Percentiles rank a stretch among this genome's conserved stretches.
Conservation (phyloP, 306 rosid genomes). For the Prosopis cineraria region DNA sequence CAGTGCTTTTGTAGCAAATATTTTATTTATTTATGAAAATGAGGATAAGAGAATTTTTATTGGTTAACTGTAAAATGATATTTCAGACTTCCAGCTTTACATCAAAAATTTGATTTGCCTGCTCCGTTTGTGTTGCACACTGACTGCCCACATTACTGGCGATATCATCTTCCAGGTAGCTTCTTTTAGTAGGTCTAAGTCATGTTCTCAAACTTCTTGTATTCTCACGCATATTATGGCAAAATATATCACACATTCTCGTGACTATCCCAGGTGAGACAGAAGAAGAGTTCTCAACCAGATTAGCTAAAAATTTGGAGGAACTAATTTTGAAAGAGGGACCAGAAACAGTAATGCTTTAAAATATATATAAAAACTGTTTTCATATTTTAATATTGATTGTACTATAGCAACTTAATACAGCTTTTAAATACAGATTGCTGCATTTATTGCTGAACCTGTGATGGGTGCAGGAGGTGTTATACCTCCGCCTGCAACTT, state of each 20-base stretch:
- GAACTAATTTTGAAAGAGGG: constrained; percentile 87
- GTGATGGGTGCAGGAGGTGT: constrained; percentile 99
- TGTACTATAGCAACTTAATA: constrained; percentile 3
- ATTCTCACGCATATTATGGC: constrained; percentile 5
- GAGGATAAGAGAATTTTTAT: neutral
- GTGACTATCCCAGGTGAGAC: constrained; percentile 77
- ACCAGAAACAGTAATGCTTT: constrained; percentile 76
- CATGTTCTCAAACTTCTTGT: constrained; percentile 14
- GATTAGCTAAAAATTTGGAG: constrained; percentile 88
- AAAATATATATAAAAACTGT: constrained; percentile 24
- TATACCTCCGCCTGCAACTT: constrained; percentile 80
- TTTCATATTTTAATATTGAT: constrained; percentile 19
- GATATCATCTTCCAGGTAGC: constrained; percentile 92
- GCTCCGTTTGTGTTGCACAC: constrained; percentile 93
- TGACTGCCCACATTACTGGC: constrained; percentile 99
- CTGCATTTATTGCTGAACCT: constrained; percentile 98
- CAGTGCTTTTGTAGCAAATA: neutral
- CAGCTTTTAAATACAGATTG: constrained; percentile 60
- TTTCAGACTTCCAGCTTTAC: constrained; percentile 86
- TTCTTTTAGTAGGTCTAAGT: constrained; percentile 34
- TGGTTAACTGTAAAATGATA: constrained; percentile 33
- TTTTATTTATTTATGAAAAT: constrained; percentile 11
- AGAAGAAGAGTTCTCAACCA: constrained; percentile 88
- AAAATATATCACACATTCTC: constrained; percentile 26
- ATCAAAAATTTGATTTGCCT: constrained; percentile 91